These are phyloP conservation scores for Phycomyces nitens DNA, from an alignment of 192 early-diverging fungal species.

Conservation along the genomic window DNA sequence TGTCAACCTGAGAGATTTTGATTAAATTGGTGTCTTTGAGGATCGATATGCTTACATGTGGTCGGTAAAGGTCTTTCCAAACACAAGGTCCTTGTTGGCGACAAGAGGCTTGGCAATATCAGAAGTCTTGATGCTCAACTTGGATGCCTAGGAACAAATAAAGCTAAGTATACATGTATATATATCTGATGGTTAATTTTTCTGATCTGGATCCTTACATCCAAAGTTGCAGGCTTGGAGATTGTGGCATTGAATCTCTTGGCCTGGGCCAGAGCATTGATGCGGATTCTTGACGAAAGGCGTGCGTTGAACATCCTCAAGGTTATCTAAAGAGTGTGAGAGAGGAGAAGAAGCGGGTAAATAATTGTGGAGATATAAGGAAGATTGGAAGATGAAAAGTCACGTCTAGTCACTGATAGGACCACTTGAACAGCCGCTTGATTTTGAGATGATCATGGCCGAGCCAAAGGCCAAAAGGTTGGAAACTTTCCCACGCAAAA, in stretches of 20 bases:
- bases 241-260: slow-evolving; percentile 13
- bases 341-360: background rate
- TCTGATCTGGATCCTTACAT: slow-evolving; percentile 4
- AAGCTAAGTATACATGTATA: no score
- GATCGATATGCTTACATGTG: slow-evolving; percentile 65
- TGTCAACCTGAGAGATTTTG: slow-evolving; percentile 36
- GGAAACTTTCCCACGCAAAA: no score
- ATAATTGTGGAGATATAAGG: background rate
- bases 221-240: slow-evolving; percentile 1
- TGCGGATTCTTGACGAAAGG: background rate
- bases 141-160: slow-evolving; percentile 18
- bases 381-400: background rate
- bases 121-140: slow-evolving; percentile 21
- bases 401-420: background rate
- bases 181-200: background rate
- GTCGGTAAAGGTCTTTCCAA: slow-evolving; percentile 90
- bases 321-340: background rate
- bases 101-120: slow-evolving; percentile 50
- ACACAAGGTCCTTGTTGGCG: slow-evolving; percentile 66
- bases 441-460: background rate
- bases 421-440: background rate
- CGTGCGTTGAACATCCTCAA: slow-evolving; percentile 8
- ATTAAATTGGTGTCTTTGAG: background rate
- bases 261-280: background rate
- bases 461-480: no score